Percentiles rank a stretch among this genome's conserved stretches.
Conservation (phyloP, 2,329 filamentous ascomycete species). For the Aspergillus clavatus region DNA sequence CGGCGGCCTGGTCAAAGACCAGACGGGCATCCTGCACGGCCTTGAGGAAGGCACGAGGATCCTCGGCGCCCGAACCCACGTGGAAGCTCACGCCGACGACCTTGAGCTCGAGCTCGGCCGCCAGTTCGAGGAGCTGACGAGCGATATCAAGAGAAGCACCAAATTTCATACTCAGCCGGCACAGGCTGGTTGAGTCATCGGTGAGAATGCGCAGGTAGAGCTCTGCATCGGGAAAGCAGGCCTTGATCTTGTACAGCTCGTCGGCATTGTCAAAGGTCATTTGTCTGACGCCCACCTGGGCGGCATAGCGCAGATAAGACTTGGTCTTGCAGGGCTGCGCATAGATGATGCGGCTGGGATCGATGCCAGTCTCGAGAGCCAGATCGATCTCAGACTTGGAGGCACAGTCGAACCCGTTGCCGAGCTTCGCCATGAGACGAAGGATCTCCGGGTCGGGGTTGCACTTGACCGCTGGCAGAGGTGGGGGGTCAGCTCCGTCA, state of each 20-base stretch:
- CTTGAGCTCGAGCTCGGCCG: constrained; percentile 76
- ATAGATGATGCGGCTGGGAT: constrained; percentile 92
- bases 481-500: not conserved
- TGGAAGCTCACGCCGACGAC: constrained; percentile 97
- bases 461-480: constrained; percentile 80
- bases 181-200: constrained; percentile 90
- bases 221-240: constrained; percentile 81
- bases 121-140: constrained; percentile 69
- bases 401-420: constrained; percentile 95
- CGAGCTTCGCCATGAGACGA: constrained; percentile 78
- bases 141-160: constrained; percentile 84
- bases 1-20: constrained; percentile 80
- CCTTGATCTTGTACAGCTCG: constrained; percentile 96
- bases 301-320: constrained; percentile 90
- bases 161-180: constrained; percentile 95
- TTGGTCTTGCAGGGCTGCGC: constrained; percentile 99
- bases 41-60: constrained; percentile 85
- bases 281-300: constrained; percentile 79
- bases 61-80: constrained; percentile 91
- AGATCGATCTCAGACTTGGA: constrained; percentile 97
- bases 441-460: constrained; percentile 91
- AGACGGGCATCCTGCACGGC: constrained; percentile 82
- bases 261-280: constrained; percentile 99
- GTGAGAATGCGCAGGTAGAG: constrained; percentile 92
- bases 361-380: constrained; percentile 75